Percentiles rank a stretch among this genome's conserved stretches.
phyloP scores from a whole-genome alignment of 306 rosid genomes.

The Gastrolobium villosum region DNA sequence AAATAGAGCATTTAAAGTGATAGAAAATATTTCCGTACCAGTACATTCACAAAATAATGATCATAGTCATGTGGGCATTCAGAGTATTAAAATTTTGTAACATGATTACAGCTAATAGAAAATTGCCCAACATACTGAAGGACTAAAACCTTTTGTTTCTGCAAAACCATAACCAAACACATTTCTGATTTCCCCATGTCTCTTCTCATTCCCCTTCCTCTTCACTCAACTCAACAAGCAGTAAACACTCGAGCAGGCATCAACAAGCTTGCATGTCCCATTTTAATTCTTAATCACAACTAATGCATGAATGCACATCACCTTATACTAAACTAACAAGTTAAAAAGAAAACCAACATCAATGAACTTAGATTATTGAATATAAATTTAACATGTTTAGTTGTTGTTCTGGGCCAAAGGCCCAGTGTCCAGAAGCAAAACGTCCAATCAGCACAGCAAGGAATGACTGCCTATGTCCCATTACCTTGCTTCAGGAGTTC shows the following conservation, averaged over 20 bases:
- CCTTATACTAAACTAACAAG: not conserved
- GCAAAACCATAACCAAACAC: not conserved
- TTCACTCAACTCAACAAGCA: not conserved
- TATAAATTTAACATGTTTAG: not conserved
- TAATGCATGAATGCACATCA: not conserved
- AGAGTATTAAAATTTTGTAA: not conserved
- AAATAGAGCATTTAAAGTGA: not conserved
- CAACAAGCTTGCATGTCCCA: not conserved
- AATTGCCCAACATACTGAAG: slow-evolving; percentile 23
- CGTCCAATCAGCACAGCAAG: too few relatives aligned
- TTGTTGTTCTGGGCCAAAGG: too few relatives aligned
- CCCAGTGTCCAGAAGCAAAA: too few relatives aligned
- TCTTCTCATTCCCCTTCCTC: not conserved
- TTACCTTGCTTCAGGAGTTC: too few relatives aligned
- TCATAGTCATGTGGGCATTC: slow-evolving; percentile 5
- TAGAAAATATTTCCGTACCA: slow-evolving; percentile 2
- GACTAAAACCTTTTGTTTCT: not conserved
- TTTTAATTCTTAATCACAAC: slow-evolving; percentile 3
- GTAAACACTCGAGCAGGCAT: not conserved
- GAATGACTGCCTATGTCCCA: too few relatives aligned
- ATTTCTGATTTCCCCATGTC: not conserved
- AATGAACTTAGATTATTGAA: not conserved
- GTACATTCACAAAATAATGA: slow-evolving; percentile 13
- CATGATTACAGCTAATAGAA: not conserved
- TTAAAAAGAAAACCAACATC: not conserved